Conservation (phyloP, 2,329 filamentous ascomycete genomes). For the Berkeleyomyces rouxiae region DNA sequence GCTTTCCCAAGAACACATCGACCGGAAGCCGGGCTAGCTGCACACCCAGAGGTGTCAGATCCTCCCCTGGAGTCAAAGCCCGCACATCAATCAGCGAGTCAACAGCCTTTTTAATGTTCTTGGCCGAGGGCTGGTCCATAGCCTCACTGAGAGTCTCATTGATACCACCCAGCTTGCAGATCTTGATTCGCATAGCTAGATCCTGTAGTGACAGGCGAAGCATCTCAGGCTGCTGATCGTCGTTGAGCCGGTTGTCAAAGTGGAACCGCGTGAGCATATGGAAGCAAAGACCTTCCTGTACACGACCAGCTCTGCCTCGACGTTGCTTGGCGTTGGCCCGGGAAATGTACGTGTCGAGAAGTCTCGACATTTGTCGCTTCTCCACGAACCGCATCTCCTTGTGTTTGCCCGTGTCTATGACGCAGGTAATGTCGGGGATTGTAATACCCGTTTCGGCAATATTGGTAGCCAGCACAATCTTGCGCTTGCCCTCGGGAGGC, state of each 20-base stretch:
- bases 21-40: constrained; percentile 80
- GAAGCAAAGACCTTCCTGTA: constrained; percentile 88
- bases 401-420: constrained; percentile 92
- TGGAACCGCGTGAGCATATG: constrained; percentile 85
- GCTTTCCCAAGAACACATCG: constrained; percentile 87
- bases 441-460: constrained; percentile 98
- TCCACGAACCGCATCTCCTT: constrained; percentile 97
- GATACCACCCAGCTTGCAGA: constrained; percentile 87
- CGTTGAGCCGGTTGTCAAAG: constrained; percentile 69
- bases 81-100: constrained; percentile 88
- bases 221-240: constrained; percentile 94
- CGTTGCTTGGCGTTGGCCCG: constrained; percentile 91
- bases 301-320: constrained; percentile 82
- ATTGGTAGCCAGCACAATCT: constrained; percentile 93
- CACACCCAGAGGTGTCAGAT: constrained; percentile 69
- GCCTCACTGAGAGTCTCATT: constrained; percentile 79
- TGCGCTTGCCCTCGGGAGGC: constrained; percentile 65
- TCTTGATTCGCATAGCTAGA: constrained; percentile 88
- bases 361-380: constrained; percentile 69
- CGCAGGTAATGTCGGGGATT: constrained; percentile 92
- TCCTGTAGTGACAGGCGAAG: constrained; percentile 86
- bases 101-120: constrained; percentile 84
- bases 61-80: constrained; percentile 65
- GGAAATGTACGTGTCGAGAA: constrained; percentile 91
- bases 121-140: constrained; percentile 73